A percentile compares a stretch with the other conserved stretches of the same genome.
phyloP scores from a whole-genome alignment of 2,329 filamentous ascomycete species.

The Botrytis medusae region DNA sequence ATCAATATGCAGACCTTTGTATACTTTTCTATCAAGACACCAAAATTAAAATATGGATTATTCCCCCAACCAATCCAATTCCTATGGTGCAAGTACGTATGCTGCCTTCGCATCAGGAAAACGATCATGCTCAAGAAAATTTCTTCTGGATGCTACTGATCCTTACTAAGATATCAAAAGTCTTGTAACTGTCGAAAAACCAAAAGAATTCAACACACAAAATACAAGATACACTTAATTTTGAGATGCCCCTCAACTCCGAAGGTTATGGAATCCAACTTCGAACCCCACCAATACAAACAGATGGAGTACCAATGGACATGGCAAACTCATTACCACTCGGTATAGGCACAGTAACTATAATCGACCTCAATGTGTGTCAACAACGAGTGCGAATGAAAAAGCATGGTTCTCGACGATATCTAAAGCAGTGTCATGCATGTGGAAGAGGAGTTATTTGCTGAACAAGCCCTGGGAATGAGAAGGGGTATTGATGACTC shows the following conservation, averaged over 20 bases:
- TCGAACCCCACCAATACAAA: not conserved
- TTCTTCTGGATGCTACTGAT: not conserved
- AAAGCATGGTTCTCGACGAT: no score
- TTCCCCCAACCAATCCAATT: not conserved
- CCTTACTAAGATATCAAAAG: rapidly evolving
- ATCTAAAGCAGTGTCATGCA: not conserved
- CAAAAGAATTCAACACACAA: not conserved
- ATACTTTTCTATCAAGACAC: not conserved
- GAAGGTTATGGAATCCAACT: not conserved
- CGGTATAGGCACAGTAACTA: no score
- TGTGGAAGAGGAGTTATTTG: not conserved
- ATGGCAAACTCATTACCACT: not conserved
- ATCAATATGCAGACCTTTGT: not conserved
- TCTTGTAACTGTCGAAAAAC: not conserved
- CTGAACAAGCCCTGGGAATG: no score
- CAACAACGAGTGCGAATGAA: not conserved
- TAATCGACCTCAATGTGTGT: rapidly evolving
- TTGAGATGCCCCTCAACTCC: not conserved
- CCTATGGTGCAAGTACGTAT: not conserved
- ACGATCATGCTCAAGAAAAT: not conserved
- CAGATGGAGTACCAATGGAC: not conserved
- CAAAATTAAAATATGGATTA: not conserved
- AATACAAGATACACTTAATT: not conserved
- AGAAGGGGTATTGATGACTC: not conserved
- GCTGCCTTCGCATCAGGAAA: rapidly evolving